phyloP scores from a whole-genome alignment of 139 green algal genomes.

The Tetraselmis chui region DNA sequence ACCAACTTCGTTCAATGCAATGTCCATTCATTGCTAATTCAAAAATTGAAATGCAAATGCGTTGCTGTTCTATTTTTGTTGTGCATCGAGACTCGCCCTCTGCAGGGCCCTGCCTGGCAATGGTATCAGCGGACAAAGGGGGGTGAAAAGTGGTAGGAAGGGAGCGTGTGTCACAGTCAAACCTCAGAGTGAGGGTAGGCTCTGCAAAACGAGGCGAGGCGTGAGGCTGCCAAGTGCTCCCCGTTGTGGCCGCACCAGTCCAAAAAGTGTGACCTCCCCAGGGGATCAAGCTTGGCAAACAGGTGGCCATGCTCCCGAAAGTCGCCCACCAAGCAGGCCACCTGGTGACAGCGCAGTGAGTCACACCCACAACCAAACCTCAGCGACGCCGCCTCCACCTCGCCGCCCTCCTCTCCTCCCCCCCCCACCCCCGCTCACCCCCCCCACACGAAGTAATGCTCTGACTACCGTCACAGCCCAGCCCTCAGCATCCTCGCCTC shows the following conservation, averaged over 20 bases:
- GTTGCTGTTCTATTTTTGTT: too few species aligned
- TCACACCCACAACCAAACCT: not conserved
- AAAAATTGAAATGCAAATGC: too few species aligned
- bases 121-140: too few species aligned
- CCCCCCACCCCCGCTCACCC: too few species aligned
- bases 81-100: too few species aligned
- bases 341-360: not conserved
- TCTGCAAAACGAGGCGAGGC: not conserved
- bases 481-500: too few species aligned
- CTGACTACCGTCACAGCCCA: not conserved
- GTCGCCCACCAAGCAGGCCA: not conserved
- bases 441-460: not conserved
- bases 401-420: too few species aligned
- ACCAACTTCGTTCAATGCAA: not conserved
- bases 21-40: not conserved
- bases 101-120: too few species aligned
- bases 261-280: slow-evolving; percentile 23
- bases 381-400: too few species aligned
- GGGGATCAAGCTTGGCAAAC: slow-evolving; percentile 43
- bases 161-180: too few species aligned
- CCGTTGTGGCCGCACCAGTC: slow-evolving; percentile 29
- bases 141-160: too few species aligned
- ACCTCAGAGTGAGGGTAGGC: not conserved
- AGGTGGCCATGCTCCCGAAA: slow-evolving; percentile 46
- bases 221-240: slow-evolving; percentile 7